Percentiles rank a stretch among this genome's conserved stretches.
These are phyloP conservation scores for Geranium incanum DNA, from an alignment of 441 rosid species.

Conservation along the genomic window DNA sequence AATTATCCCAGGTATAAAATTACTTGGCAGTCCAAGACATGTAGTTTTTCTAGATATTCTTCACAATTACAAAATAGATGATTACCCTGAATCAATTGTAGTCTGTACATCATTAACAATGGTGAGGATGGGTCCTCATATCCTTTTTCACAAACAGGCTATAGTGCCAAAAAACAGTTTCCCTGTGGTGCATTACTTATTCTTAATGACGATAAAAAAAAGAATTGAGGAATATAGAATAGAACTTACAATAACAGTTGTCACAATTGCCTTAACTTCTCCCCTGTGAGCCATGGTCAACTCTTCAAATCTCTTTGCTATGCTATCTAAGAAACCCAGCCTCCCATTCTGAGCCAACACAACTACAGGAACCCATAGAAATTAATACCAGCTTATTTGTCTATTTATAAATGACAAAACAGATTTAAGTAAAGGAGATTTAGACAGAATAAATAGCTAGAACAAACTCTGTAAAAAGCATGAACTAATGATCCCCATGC, in stretches of 20 bases:
- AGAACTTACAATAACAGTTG: constrained; percentile 68
- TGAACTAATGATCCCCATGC: no score
- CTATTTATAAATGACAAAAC: neutral
- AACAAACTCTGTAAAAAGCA: neutral
- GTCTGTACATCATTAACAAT: neutral
- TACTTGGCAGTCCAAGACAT: neutral
- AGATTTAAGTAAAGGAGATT: neutral
- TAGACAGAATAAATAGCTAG: neutral
- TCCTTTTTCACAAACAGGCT: neutral
- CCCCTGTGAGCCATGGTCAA: constrained; percentile 82
- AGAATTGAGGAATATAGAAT: neutral
- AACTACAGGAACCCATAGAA: constrained; percentile 30
- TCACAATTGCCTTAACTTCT: constrained; percentile 66
- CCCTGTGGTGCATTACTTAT: neutral
- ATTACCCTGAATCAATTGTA: neutral
- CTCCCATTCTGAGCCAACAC: constrained; percentile 73
- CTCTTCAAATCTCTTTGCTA: constrained; percentile 54
- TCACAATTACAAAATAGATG: neutral
- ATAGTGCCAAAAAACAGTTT: neutral
- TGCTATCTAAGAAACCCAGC: constrained; percentile 50
- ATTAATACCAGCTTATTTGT: constrained; percentile 2
- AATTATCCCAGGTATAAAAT: neutral
- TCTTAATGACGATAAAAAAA: neutral
- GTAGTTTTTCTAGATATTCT: neutral
- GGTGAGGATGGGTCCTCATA: neutral